Base-by-base conservation (phyloP, 2,329 filamentous ascomycete species). In the Aspergillus bombycis region DNA sequence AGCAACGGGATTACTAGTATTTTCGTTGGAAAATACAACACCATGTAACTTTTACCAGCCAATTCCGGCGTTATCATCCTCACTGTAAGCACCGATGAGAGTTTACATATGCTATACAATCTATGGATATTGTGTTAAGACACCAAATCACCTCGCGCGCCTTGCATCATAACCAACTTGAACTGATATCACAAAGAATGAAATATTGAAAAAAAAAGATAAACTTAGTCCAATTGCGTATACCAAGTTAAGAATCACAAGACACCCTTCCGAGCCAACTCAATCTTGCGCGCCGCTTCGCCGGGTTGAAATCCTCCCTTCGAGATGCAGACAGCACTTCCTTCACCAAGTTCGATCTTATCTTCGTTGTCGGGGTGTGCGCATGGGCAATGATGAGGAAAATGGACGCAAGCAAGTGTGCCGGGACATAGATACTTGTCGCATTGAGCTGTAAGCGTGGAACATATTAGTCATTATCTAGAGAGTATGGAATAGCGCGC, bases 301-400 rank as follows among this genome's bases (percentile, higher is more conserved):
- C 80, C 81, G 32, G 72, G 71, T 66, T 80, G 81, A 65, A 74
- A 84, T 6, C 82, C 82, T 7, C 82, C 82, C 63, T 79, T 82
- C 9, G 80, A 83, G 9, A 80, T 77, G 68, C 82, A 84, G 46
- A 84, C 69, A 2, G 79, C 78, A 65, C 80, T 83, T 41, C 82
- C 82, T 58, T 83, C 81, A 12, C 78, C 79, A n/a, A 83, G 65
- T 64, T 83, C 92, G 67, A 93, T 86, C 75, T 95, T 95, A 69
- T 94, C 91, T 74, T 94, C 89, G 65, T 91, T 83, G 10, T 83
- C 80, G 1, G 91, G 89, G 82, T 91, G 96, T 2, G 93, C 85
- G 80, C 95, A 99, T 32, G 95, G 95, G 79, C 95, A 99, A 80
- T 99, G 95, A 77, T 98, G 94, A 1, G 95, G 94, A 81, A 96